Base-by-base conservation (phyloP, 2,329 filamentous ascomycete species). In the Tolypocladium guangdongense region DNA sequence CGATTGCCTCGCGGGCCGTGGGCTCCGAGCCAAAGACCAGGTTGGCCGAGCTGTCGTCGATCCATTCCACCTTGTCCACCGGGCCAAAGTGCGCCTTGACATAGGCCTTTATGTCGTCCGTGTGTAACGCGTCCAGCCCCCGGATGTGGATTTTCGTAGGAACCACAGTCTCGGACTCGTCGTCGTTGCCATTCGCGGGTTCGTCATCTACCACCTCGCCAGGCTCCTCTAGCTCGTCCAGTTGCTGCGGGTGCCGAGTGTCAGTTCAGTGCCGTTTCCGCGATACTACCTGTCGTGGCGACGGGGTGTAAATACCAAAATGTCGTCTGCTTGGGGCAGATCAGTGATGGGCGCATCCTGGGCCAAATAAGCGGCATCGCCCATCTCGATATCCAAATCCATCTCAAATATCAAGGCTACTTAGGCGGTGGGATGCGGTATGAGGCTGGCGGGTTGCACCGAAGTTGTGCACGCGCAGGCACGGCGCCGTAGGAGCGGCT, bases 41-140 rank as follows among this genome's bases (percentile, higher is more conserved):
- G 66, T 97, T 97, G 57, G 90, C 89, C 0, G 90, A 92, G 7
- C 82, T 84, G 68, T 99, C 93, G 67, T 97, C 89, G 59, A 99
- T 90, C 93, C 93, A 99, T 71, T 97, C 90, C 58, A 96, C 76
- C 56, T 81, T 78, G 53, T 80, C 74, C 54, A 84, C 74, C 16
- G 69, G 66, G 37, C 76, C 72, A 63, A 80, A 90, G 67, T 93
- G 81, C 57, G 88, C 78, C 49, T 75, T 71, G 10, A 89, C 81
- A 62, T 90, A 96, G 55, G 79, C 75, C 61, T 87, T 85, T 61
- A 97, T 86, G 58, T 96, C 83, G 53, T 83, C 78, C 32, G 90
- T 90, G 35, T 86, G 88, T 65, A 97, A 75, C 45, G 86, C 82
- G 64, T 95, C 87, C 4, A 97, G 78, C 22, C 92, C 92, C 55